Percentiles rank a stretch among this genome's conserved stretches.
These are phyloP conservation scores for Acer yangbiense DNA, from an alignment of 345 rosid genomes.

Conservation along the genomic window DNA sequence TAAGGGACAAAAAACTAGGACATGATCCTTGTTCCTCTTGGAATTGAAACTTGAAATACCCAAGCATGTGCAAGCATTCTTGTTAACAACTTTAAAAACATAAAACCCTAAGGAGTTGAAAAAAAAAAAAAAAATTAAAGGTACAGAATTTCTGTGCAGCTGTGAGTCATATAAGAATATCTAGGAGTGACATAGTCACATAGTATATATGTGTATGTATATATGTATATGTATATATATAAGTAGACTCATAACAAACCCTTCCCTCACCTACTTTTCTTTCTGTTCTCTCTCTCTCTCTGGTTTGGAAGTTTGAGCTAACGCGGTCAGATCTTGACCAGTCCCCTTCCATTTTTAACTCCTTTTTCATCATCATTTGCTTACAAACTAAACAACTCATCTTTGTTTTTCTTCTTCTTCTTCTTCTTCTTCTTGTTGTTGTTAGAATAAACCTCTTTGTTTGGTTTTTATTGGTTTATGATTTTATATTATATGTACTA, in stretches of 20 bases:
- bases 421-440: neutral
- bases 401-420: neutral
- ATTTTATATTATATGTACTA: neutral
- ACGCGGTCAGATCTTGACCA: neutral
- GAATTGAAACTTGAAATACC: neutral
- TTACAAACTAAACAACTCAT: neutral
- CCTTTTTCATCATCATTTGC: too few species aligned
- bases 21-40: too few species aligned
- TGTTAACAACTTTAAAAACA: neutral
- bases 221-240: neutral
- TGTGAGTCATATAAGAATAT: neutral
- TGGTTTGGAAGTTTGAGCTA: neutral
- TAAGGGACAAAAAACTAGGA: too few species aligned
- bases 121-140: neutral
- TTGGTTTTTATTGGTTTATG: neutral
- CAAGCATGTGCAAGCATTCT: neutral
- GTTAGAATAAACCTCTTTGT: neutral
- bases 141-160: constrained; percentile 26
- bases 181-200: neutral
- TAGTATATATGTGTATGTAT: constrained; percentile 6
- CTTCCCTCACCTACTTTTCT: constrained; percentile 14
- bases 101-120: neutral
- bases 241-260: neutral
- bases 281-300: constrained; percentile 11
- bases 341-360: neutral